phyloP scores from a whole-genome alignment of 768 basidiomycete species.

The Phaffia australis region DNA sequence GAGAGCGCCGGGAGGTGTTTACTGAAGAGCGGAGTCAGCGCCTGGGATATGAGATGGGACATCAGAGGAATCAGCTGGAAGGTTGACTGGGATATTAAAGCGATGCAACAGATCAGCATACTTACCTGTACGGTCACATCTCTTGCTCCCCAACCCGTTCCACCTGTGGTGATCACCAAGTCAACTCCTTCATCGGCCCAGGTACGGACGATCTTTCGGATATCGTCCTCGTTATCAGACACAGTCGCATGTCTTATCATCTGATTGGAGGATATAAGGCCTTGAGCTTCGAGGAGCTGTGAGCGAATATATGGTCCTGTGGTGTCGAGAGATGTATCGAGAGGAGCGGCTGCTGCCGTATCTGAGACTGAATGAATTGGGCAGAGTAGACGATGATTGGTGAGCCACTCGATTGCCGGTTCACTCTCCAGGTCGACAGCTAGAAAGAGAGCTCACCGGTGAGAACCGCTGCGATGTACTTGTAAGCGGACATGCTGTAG shows the following conservation, averaged over 20 bases:
- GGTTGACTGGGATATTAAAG: not conserved
- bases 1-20: conserved; percentile 52
- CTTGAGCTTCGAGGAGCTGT: not conserved
- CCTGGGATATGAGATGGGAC: conserved; percentile 42
- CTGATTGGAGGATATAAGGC: conserved; percentile 11
- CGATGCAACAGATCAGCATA: not conserved
- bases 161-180: conserved; percentile 72
- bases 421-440: not conserved
- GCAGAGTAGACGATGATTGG: not conserved
- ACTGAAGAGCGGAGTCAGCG: conserved; percentile 32
- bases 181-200: conserved; percentile 49
- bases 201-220: conserved; percentile 44
- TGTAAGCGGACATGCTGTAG: not conserved
- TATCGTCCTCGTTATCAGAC: conserved; percentile 52
- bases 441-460: conserved; percentile 40
- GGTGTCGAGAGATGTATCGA: conserved; percentile 18
- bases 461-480: conserved; percentile 18
- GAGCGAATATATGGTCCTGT: conserved; percentile 21
- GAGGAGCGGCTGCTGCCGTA: conserved; percentile 13
- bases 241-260: conserved; percentile 42
- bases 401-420: not conserved
- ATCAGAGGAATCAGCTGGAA: conserved; percentile 33
- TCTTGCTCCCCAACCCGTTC: conserved; percentile 71
- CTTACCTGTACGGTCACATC: conserved; percentile 74
- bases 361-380: conserved; percentile 13